Evolutionary conservation across 2,329 filamentous ascomycete species (phyloP).

Genomic region (Annulohypoxylon truncatum): DNA sequence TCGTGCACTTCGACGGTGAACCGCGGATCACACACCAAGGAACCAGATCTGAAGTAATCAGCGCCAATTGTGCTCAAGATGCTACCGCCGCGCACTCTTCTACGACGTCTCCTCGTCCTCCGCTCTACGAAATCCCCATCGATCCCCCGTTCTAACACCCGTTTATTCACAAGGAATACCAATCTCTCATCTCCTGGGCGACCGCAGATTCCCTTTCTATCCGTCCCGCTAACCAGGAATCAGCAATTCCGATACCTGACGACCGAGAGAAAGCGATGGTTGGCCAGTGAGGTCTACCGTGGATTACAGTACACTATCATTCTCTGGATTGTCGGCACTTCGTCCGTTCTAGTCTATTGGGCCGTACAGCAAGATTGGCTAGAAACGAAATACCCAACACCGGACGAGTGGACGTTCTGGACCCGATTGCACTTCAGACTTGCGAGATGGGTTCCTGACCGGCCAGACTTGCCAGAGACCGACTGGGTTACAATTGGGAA

Average conservation of each 20-base stretch:
- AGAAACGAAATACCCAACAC: slow-evolving; percentile 82
- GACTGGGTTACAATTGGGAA: slow-evolving; percentile 77
- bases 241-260: slow-evolving; percentile 78
- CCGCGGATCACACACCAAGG: neutral
- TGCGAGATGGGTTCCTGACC: slow-evolving; percentile 69
- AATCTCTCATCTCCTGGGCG: slow-evolving; percentile 54
- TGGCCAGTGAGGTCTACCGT: slow-evolving; percentile 76
- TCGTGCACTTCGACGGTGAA: slow-evolving; percentile 10
- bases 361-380: slow-evolving; percentile 78
- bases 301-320: slow-evolving; percentile 75
- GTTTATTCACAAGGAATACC: slow-evolving; percentile 70
- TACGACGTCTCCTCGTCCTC: slow-evolving; percentile 37
- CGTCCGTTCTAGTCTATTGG: slow-evolving; percentile 70
- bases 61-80: slow-evolving; percentile 23
- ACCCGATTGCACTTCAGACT: slow-evolving; percentile 76
- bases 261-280: slow-evolving; percentile 78
- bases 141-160: slow-evolving; percentile 20
- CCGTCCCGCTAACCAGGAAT: slow-evolving; percentile 55
- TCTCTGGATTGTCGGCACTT: slow-evolving; percentile 71
- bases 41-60: neutral
- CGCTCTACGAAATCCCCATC: slow-evolving; percentile 26
- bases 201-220: slow-evolving; percentile 65
- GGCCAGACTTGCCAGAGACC: slow-evolving; percentile 63
- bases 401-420: slow-evolving; percentile 81
- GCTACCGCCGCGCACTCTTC: slow-evolving; percentile 39